phyloP scores from a whole-genome alignment of 176 grass and related monocot species.

The Ensete glaucum region DNA sequence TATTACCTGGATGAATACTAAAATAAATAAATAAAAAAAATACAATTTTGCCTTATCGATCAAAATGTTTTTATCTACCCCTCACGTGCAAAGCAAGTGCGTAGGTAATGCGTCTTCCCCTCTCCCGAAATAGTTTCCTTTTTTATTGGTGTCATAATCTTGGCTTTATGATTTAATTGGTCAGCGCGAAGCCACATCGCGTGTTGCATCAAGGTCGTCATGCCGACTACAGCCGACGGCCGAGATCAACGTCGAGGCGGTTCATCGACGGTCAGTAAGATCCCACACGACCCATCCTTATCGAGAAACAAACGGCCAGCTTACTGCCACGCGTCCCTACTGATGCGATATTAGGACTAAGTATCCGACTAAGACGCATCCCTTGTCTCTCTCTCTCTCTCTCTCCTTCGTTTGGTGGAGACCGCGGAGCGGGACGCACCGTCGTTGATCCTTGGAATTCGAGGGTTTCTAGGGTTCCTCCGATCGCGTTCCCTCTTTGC shows the following conservation, averaged over 20 bases:
- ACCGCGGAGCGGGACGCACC: not conserved
- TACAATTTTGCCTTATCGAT: too few relatives aligned
- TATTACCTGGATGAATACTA: too few relatives aligned
- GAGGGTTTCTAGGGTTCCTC: not conserved
- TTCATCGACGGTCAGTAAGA: not conserved
- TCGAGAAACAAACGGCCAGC: constrained; percentile 10
- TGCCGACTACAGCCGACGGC: not conserved
- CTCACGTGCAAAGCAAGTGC: too few relatives aligned
- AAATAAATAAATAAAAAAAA: too few relatives aligned
- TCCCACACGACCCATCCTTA: not conserved
- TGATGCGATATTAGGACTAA: not conserved
- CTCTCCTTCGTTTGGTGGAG: not conserved
- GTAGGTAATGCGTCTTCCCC: too few relatives aligned
- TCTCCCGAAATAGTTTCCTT: too few relatives aligned
- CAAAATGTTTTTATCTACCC: too few relatives aligned
- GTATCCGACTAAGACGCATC: not conserved
- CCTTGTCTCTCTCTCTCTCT: not conserved
- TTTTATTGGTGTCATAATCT: too few relatives aligned
- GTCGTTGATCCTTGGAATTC: too few relatives aligned
- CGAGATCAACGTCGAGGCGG: not conserved
- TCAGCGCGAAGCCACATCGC: not conserved
- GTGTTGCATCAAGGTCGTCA: too few relatives aligned
- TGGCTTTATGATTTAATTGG: not conserved
- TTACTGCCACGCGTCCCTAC: not conserved
- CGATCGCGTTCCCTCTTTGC: not conserved